Evolutionary conservation across 306 rosid species (phyloP).

Genomic region (Clitoria ternatea): DNA sequence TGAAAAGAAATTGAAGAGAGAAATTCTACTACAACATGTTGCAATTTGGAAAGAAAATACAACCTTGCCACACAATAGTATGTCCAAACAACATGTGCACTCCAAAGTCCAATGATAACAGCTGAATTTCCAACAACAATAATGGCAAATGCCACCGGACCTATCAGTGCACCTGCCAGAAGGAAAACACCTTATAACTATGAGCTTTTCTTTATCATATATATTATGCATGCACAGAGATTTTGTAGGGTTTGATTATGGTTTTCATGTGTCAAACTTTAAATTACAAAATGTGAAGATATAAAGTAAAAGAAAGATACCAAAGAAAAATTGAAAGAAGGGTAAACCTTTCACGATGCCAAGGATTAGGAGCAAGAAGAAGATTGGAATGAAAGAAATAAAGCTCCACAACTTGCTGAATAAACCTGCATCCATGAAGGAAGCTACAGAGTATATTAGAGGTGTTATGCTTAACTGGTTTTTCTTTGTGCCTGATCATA

Average conservation of each 20-base stretch:
- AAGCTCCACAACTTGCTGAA: constrained; percentile 49
- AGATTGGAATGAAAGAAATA: constrained; percentile 61
- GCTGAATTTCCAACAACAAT: constrained; percentile 55
- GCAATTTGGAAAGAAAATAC: constrained; percentile 11
- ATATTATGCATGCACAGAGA: background rate
- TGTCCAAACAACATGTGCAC: constrained; percentile 72
- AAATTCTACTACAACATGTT: background rate
- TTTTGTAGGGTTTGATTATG: background rate
- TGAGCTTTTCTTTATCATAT: background rate
- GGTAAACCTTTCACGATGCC: constrained; percentile 67
- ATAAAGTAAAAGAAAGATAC: background rate
- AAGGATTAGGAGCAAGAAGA: constrained; percentile 56
- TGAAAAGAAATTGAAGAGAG: background rate
- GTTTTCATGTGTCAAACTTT: background rate
- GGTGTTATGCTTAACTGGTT: too few species aligned
- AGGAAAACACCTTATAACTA: constrained; percentile 1
- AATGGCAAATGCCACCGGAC: constrained; percentile 44
- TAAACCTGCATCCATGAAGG: constrained; percentile 33
- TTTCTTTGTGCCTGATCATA: constrained; percentile 27
- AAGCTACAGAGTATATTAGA: too few species aligned
- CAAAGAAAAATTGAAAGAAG: background rate
- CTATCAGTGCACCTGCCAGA: constrained; percentile 47
- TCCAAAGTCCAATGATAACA: constrained; percentile 64
- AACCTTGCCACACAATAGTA: constrained; percentile 65
- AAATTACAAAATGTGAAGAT: background rate